These are phyloP conservation scores for Diaporthe vexans DNA, from an alignment of 2,329 filamentous ascomycete species.

Conservation along the genomic window DNA sequence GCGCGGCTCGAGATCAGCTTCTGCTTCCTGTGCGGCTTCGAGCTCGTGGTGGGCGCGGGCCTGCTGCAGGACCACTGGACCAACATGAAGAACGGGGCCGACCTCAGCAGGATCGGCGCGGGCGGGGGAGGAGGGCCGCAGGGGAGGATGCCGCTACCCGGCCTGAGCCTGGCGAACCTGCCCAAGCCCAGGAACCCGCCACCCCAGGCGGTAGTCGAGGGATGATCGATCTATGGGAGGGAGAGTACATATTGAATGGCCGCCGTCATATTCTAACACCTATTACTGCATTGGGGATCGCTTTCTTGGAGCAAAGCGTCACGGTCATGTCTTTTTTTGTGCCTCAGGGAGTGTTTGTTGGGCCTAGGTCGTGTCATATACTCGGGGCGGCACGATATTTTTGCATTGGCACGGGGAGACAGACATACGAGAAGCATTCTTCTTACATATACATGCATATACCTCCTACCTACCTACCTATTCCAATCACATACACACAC, in stretches of 20 bases:
- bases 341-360: neutral
- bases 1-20: constrained; percentile 90
- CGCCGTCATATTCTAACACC: constrained; percentile 1
- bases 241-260: neutral
- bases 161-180: constrained; percentile 31
- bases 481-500: neutral
- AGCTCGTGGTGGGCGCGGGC: constrained; percentile 75
- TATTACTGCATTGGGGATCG: constrained; percentile 15
- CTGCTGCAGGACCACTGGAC: constrained; percentile 76
- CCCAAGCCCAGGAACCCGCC: constrained; percentile 21
- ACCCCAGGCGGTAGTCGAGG: constrained; percentile 11
- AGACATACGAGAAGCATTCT: constrained; percentile 1
- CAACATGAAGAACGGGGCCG: constrained; percentile 61
- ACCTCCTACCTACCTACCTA: neutral
- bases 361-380: neutral
- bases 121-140: constrained; percentile 7
- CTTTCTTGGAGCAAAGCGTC: constrained; percentile 17
- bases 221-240: neutral
- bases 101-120: constrained; percentile 27
- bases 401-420: constrained; percentile 8
- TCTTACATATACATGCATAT: neutral
- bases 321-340: neutral
- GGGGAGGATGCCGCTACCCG: constrained; percentile 21
- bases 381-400: neutral
- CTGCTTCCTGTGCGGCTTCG: constrained; percentile 88